Conservation (phyloP, 257 asterid species). For the Ehretia macrophylla region DNA sequence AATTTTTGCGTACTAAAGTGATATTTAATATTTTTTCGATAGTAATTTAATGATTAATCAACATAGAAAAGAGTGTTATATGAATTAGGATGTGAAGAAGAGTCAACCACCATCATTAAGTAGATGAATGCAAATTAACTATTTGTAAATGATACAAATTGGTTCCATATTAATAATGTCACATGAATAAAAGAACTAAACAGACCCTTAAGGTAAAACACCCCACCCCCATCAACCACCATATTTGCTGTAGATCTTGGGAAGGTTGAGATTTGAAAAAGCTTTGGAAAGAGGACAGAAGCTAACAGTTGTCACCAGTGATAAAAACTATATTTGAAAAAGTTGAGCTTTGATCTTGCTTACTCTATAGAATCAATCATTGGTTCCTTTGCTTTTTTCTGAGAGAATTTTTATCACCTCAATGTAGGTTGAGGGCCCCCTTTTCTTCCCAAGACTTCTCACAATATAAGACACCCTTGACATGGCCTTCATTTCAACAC, state of each 20-base stretch:
- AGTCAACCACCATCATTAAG: background rate
- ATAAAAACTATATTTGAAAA: conserved; percentile 20
- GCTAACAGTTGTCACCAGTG: conserved; percentile 74
- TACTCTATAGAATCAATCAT: conserved; percentile 37
- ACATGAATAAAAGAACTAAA: no score
- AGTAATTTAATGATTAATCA: no score
- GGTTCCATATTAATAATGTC: background rate
- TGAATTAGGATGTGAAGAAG: no score
- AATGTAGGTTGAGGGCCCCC: background rate
- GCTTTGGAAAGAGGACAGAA: conserved; percentile 40
- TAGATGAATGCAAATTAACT: background rate
- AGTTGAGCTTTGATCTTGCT: conserved; percentile 32
- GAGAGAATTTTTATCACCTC: background rate
- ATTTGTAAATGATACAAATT: background rate
- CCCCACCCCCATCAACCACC: conserved; percentile 41
- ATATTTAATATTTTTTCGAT: no score
- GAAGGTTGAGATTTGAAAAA: conserved; percentile 46
- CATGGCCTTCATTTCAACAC: no score
- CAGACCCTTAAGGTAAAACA: background rate
- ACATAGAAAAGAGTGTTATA: no score
- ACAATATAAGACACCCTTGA: no score
- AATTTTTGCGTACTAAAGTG: no score
- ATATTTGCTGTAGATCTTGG: conserved; percentile 55
- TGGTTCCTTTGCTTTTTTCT: conserved; percentile 13
- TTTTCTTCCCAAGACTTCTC: no score